Evolutionary conservation across 2,329 filamentous ascomycete species (phyloP), one percentile per base, ranked within the genome.

Genomic region (Xylariaceae sp.): DNA sequence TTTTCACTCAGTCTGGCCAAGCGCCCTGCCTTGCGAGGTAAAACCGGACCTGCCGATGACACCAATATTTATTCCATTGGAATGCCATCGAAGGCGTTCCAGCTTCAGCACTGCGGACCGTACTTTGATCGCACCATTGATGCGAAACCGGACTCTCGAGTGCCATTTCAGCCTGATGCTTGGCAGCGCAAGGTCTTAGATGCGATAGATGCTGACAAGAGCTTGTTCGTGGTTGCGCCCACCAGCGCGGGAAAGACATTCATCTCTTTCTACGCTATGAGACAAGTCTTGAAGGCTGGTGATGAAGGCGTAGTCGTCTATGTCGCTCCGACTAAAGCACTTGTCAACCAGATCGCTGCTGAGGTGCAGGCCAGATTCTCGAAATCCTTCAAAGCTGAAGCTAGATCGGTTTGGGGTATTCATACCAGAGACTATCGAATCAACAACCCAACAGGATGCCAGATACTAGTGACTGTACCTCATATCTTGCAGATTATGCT

Each of bases 261-360:
- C 62, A 91, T 91, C 47, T 85, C 80, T 1, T 92, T 91, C 63
- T 90, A 92, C 55, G 86, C 86, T 2, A 92, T 91, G 83, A 84
- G 86, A 57, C 82, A 87, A 58, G 71, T 90, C 1, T 69, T 92
- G 8, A 74, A 85, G 58, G 74, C 75, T 4, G 80, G 79, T 50
- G 78, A 91, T 48, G 79, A 88, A 39, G 82, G 79, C 3, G 75
- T 91, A 3, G 66, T 92, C 6, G 83, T 91, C 0, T 92, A 91
- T 54, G 83, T 92, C 5, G 87, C 86, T 0, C 87, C 87, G 0
- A 91, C 86, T 0, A 92, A 92, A 59, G 86, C 88, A 3, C 70
- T 92, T 10, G 86, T 91, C 47, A 91, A 91, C 60, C 87, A 92
- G 62, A 90, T 92, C 53, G 86, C 85, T 1, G 86, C 86, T 1